Evolutionary conservation across 2,329 filamentous ascomycete species (phyloP).

Genomic region (Pestalotiopsis sp.): DNA sequence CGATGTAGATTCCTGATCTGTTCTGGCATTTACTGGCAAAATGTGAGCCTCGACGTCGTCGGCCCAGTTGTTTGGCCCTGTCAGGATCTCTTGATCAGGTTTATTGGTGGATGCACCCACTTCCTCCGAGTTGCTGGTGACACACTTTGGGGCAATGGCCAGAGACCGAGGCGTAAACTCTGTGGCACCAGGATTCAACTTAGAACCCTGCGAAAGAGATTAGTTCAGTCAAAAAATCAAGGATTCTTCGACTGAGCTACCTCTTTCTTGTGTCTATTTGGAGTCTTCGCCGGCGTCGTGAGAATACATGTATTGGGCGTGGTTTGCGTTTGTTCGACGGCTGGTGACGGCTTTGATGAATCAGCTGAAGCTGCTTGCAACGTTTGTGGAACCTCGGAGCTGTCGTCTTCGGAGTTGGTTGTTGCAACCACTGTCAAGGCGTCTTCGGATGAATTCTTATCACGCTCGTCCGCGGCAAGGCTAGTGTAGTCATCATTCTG

Average conservation of each 20-base stretch:
- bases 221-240: slow-evolving; percentile 42
- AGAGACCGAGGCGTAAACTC: slow-evolving; percentile 52
- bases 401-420: background rate
- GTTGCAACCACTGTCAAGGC: background rate
- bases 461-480: background rate
- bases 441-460: background rate
- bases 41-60: slow-evolving; percentile 26
- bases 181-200: slow-evolving; percentile 55
- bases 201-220: slow-evolving; percentile 47
- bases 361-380: background rate
- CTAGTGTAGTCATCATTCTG: slow-evolving; percentile 15
- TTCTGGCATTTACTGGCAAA: background rate
- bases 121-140: background rate
- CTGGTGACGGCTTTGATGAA: background rate
- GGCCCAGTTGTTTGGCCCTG: slow-evolving; percentile 27
- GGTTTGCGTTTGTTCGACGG: background rate
- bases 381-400: background rate
- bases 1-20: background rate
- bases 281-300: slow-evolving; percentile 26
- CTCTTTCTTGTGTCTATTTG: slow-evolving; percentile 46
- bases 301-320: slow-evolving; percentile 14
- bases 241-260: slow-evolving; percentile 45
- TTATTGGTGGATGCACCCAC: slow-evolving; percentile 6
- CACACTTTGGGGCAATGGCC: slow-evolving; percentile 10
- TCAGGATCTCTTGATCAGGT: slow-evolving; percentile 12